Conservation (phyloP, 208 protist species). For the Leptomonas pyrrhocoris region DNA sequence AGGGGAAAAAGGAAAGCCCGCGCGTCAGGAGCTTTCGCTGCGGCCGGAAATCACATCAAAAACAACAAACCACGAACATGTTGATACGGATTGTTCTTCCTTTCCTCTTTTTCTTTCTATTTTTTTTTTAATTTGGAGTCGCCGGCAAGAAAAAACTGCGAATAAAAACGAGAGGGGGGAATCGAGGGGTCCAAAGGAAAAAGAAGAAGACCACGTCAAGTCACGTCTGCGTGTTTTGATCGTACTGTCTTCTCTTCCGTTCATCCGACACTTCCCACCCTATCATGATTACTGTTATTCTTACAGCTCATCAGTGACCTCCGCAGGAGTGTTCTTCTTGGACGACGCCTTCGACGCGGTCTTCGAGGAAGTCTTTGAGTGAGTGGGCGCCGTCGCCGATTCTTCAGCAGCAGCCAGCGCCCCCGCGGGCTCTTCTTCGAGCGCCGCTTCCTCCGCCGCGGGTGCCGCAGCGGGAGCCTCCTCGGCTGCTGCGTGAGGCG, state of each 20-base stretch:
- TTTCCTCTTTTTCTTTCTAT: too few species aligned
- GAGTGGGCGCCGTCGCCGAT: background rate
- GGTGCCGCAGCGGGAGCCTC: too few species aligned
- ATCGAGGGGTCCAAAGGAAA: background rate
- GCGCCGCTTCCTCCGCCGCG: background rate
- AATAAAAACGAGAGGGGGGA: background rate
- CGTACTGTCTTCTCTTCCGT: background rate
- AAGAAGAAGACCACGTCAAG: background rate
- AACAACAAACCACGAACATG: too few species aligned
- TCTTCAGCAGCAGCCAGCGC: background rate
- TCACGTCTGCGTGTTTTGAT: too few species aligned
- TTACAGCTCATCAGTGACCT: conserved; percentile 7
- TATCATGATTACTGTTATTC: background rate
- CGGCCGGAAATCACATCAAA: too few species aligned
- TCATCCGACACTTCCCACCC: background rate
- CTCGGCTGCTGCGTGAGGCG: too few species aligned
- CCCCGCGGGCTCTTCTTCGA: background rate
- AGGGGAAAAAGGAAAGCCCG: background rate
- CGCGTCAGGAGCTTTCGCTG: too few species aligned
- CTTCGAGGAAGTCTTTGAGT: conserved; percentile 2
- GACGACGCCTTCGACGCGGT: background rate
- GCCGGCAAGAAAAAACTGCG: too few species aligned
- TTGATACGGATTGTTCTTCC: too few species aligned
- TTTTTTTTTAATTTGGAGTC: too few species aligned
- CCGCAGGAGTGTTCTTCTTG: conserved; percentile 2